Conservation (phyloP, 75 land plant genomes). For the Pinus albicaulis region DNA sequence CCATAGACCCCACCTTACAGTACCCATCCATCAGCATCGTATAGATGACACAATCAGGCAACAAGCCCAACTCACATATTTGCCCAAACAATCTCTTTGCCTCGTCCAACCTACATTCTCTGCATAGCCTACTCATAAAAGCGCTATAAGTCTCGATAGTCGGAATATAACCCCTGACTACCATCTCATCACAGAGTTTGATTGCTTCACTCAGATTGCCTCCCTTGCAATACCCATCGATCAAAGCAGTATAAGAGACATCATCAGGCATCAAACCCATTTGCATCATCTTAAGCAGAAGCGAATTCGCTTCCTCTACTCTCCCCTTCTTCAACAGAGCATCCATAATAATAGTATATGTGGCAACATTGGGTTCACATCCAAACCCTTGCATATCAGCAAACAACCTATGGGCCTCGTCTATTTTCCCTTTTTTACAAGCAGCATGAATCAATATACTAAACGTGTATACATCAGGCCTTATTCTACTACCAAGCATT, state of each 20-base stretch:
- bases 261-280: conserved; percentile 51
- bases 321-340: conserved; percentile 28
- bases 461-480: no score
- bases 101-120: conserved; percentile 39
- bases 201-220: conserved; percentile 14
- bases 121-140: conserved; percentile 53
- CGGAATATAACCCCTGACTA: conserved; percentile 14
- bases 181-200: conserved; percentile 38
- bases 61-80: conserved; percentile 41
- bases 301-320: conserved; percentile 36
- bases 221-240: conserved; percentile 43
- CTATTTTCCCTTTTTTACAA: conserved; percentile 31
- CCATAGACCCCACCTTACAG: conserved; percentile 53
- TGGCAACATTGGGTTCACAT: conserved; percentile 50
- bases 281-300: conserved; percentile 40
- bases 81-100: conserved; percentile 73
- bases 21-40: conserved; percentile 68
- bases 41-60: conserved; percentile 65
- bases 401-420: conserved; percentile 39
- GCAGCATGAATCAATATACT: conserved; percentile 7
- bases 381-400: conserved; percentile 45
- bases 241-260: conserved; percentile 58
- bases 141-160: conserved; percentile 52
- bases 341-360: conserved; percentile 57
- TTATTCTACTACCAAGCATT: no score